Evolutionary conservation across 2,329 filamentous ascomycete species (phyloP), one percentile per base, ranked within the genome.

Genomic region (Apiospora arundinis): DNA sequence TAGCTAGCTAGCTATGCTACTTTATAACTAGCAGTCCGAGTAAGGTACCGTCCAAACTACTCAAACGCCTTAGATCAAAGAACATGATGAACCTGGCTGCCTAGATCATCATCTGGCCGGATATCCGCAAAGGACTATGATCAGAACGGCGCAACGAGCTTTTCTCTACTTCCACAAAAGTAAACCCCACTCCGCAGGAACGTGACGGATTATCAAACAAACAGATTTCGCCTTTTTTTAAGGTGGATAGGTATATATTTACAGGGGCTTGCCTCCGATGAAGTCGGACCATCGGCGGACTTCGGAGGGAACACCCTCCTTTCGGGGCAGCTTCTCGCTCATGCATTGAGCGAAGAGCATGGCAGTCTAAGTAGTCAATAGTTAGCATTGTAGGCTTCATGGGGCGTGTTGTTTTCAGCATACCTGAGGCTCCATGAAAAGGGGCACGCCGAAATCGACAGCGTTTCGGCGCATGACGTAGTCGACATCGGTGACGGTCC

Each of bases 401-500:
- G 1, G 12, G 37, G 67, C 42, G 25, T 40, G 18, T 21, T 11
- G 65, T 73, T 69, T 69, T 6, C 4, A 40, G 82, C 90, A 85
- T 87, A 97, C 95, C 92, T 96, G 95, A 70, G 95, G 94, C 86
- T 98, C 95, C 95, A 98, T 98, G 83, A 99, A 98, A 71, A 99
- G 87, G 67, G 96, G 96, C 44, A 98, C 95, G 77, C 95, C 95
- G 82, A 99, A 99, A 85, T 99, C 96, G 71, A 99, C 96, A 40
- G 96, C 96, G 80, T 99, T 99, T 81, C 96, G 91, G 79, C 96
- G 91, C 95, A 98, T 98, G 71, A 99, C 95, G 79, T 99, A 99
- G 86, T 99, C 95, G 79, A 97, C 94, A 80, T 99, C 96, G 73
- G 93, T 86, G 73, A 94, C 87, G 48, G 93, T 95, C 87, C 93